These are phyloP conservation scores for Sporopachydermia quercuum DNA, from an alignment of 805 yeast genomes.

Conservation along the genomic window DNA sequence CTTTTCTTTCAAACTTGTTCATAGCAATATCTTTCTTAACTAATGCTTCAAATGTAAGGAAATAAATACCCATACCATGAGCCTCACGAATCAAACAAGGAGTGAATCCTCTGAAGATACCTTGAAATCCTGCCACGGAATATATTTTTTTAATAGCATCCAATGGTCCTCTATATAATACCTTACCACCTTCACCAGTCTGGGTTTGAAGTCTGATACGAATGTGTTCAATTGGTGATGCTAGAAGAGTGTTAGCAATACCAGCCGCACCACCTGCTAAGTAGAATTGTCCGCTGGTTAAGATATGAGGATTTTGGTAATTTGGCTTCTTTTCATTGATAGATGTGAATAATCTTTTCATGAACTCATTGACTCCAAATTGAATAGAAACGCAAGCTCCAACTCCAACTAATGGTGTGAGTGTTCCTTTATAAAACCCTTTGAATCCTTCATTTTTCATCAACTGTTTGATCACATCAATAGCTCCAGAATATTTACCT, in stretches of 20 bases:
- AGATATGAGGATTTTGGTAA: constrained; percentile 15
- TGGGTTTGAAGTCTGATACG: constrained; percentile 91
- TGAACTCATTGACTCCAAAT: constrained; percentile 85
- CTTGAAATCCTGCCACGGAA: constrained; percentile 36
- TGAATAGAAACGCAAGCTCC: constrained; percentile 94
- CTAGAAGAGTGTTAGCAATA: constrained; percentile 72
- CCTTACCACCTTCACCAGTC: constrained; percentile 34
- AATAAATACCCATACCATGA: constrained; percentile 67
- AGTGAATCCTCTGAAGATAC: constrained; percentile 63
- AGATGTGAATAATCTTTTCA: constrained; percentile 62
- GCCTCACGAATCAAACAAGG: constrained; percentile 81
- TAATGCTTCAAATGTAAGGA: constrained; percentile 80
- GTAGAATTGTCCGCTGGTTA: constrained; percentile 56
- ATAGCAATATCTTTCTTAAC: constrained; percentile 47
- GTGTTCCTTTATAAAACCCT: constrained; percentile 87
- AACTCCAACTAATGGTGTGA: constrained; percentile 87
- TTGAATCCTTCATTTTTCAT: constrained; percentile 65
- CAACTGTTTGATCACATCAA: constrained; percentile 62
- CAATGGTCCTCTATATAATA: constrained; percentile 51
- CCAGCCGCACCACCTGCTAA: constrained; percentile 87
- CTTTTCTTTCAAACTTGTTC: constrained; percentile 37
- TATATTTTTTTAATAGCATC: constrained; percentile 51
- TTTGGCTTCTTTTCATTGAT: constrained; percentile 24
- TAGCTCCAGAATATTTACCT: constrained; percentile 57
- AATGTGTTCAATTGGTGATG: constrained; percentile 90